Percentiles rank a stretch among this genome's conserved stretches.
These are phyloP conservation scores for Corymbia maculata DNA, from an alignment of 345 rosid genomes.

Conservation along the genomic window DNA sequence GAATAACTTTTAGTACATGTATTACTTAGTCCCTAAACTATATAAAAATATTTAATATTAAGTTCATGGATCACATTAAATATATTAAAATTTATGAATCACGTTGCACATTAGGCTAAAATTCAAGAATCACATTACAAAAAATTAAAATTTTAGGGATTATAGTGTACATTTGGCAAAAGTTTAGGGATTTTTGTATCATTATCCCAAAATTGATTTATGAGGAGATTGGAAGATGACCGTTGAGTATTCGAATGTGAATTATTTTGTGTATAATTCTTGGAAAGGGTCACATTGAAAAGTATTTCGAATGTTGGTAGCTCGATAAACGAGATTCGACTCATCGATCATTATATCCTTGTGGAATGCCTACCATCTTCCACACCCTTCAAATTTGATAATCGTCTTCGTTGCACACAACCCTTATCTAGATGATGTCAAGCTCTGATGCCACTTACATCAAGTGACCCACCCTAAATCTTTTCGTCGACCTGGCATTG, in stretches of 20 bases:
- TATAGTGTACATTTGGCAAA: too few species aligned
- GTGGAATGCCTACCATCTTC: not conserved
- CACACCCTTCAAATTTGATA: not conserved
- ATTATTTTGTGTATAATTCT: not conserved
- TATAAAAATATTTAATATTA: too few species aligned
- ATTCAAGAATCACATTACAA: too few species aligned
- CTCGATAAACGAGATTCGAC: not conserved
- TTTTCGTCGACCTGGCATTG: not conserved
- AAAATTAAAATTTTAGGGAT: too few species aligned
- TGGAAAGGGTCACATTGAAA: not conserved
- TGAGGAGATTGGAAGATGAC: not conserved
- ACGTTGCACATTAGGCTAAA: too few species aligned
- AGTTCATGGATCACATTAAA: too few species aligned
- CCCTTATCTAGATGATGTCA: not conserved
- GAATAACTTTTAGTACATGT: too few species aligned
- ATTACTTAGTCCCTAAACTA: rapidly evolving
- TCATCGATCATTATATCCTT: rapidly evolving
- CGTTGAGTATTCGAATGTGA: not conserved
- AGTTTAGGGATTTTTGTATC: rapidly evolving
- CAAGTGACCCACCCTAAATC: not conserved
- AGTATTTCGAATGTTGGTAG: not conserved
- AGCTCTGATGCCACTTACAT: not conserved
- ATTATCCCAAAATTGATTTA: not conserved
- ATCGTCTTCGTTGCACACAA: not conserved
- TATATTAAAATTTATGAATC: too few species aligned